These are phyloP conservation scores for Fusarium sp. DNA, from an alignment of 2,329 filamentous ascomycete species.

Conservation along the genomic window DNA sequence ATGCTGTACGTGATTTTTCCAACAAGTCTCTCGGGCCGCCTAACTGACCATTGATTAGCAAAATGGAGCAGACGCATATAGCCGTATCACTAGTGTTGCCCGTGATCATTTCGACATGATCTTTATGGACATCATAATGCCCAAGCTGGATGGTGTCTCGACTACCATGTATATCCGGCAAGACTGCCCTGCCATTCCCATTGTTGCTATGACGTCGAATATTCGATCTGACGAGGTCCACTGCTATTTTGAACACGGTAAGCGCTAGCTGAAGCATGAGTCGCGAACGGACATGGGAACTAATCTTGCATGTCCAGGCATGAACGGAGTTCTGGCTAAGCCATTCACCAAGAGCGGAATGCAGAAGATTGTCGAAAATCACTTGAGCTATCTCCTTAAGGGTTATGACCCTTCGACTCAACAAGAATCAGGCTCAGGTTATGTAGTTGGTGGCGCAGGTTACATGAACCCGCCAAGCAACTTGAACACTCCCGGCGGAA, in stretches of 20 bases:
- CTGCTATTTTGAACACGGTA: slow-evolving; percentile 96
- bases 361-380: slow-evolving; percentile 86
- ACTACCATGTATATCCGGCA: slow-evolving; percentile 94
- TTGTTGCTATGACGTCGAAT: slow-evolving; percentile 99
- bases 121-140: slow-evolving; percentile 97
- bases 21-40: background rate
- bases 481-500: slow-evolving; percentile 36
- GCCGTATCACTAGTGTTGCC: slow-evolving; percentile 72
- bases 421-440: slow-evolving; percentile 51
- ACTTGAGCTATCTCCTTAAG: slow-evolving; percentile 85
- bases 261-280: slow-evolving; percentile 48
- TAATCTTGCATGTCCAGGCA: slow-evolving; percentile 67
- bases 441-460: slow-evolving; percentile 47
- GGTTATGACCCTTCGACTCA: slow-evolving; percentile 60
- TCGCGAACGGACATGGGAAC: slow-evolving; percentile 9
- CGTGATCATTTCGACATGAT: slow-evolving; percentile 71
- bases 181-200: slow-evolving; percentile 82
- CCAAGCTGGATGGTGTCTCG: slow-evolving; percentile 91
- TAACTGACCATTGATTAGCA: slow-evolving; percentile 41
- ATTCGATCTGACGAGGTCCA: slow-evolving; percentile 96
- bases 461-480: slow-evolving; percentile 50
- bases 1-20: slow-evolving; percentile 63
- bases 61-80: slow-evolving; percentile 92
- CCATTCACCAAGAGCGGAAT: slow-evolving; percentile 93
- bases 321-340: slow-evolving; percentile 97